Conservation (phyloP, 2,329 filamentous ascomycete genomes). For the Alternaria atra region DNA sequence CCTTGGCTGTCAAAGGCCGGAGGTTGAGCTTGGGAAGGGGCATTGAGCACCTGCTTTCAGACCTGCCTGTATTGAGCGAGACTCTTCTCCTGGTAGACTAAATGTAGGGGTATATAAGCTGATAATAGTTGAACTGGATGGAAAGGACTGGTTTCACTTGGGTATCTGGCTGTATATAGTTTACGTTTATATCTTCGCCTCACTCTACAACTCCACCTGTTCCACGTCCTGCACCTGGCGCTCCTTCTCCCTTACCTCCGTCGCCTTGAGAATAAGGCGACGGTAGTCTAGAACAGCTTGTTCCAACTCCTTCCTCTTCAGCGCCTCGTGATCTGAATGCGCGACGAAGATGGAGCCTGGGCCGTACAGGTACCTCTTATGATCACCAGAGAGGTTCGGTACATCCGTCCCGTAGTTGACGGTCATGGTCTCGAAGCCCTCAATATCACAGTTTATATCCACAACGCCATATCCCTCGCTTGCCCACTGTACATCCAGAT, state of each 20-base stretch:
- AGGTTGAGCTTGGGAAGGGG: constrained; percentile 23
- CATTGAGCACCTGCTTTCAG: constrained; percentile 40
- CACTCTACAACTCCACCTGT: constrained; percentile 36
- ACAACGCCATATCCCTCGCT: constrained; percentile 77
- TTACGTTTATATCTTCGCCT: background rate
- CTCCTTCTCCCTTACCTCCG: constrained; percentile 34
- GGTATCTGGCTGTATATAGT: background rate
- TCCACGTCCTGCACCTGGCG: background rate
- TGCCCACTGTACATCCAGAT: constrained; percentile 69
- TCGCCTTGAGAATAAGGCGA: constrained; percentile 53
- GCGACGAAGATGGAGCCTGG: constrained; percentile 82
- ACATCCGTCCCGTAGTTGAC: constrained; percentile 97
- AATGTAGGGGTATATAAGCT: constrained; percentile 41
- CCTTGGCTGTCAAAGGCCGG: background rate
- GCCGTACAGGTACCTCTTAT: constrained; percentile 71
- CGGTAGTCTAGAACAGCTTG: constrained; percentile 81
- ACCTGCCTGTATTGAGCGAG: constrained; percentile 44
- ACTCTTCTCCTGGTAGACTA: constrained; percentile 48
- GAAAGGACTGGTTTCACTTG: background rate
- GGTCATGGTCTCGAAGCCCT: constrained; percentile 84
- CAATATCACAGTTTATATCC: constrained; percentile 79
- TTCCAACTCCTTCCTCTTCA: constrained; percentile 79
- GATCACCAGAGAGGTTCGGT: constrained; percentile 74
- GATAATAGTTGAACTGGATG: background rate
- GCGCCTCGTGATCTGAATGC: constrained; percentile 82